Evolutionary conservation across 2,329 filamentous ascomycete species (phyloP).

Genomic region (Chaetothyriales sp.): DNA sequence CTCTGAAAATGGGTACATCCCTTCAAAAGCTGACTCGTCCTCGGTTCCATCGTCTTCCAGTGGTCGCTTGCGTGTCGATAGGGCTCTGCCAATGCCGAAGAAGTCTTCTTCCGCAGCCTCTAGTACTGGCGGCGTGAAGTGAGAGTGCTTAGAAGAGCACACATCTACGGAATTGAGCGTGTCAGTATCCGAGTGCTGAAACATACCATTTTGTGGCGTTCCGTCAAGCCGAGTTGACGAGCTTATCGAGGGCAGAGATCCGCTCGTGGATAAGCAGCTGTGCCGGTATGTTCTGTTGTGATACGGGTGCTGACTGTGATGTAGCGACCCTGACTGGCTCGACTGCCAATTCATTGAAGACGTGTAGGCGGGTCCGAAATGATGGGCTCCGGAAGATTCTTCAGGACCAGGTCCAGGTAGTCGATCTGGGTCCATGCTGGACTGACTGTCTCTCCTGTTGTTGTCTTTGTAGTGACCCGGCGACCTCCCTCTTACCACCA

Average conservation of each 20-base stretch:
- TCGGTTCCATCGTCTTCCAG: conserved; percentile 12
- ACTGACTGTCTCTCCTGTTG: conserved; percentile 51
- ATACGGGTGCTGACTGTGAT: not conserved
- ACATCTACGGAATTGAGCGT: conserved; percentile 10
- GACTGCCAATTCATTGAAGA: conserved; percentile 7
- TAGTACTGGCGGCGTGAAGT: conserved; percentile 10
- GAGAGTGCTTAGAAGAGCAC: conserved; percentile 9
- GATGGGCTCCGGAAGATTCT: conserved; percentile 7
- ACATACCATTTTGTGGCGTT: conserved; percentile 8
- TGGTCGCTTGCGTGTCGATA: conserved; percentile 7
- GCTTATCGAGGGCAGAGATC: conserved; percentile 8
- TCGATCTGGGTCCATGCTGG: conserved; percentile 55
- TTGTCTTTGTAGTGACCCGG: conserved; percentile 62
- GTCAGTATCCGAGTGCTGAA: conserved; percentile 6
- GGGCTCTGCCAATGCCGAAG: conserved; percentile 4
- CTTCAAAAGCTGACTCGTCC: conserved; percentile 6
- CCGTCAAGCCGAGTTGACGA: conserved; percentile 7
- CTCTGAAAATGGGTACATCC: conserved; percentile 8
- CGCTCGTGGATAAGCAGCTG: not conserved
- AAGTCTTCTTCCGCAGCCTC: conserved; percentile 11
- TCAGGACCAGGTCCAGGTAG: conserved; percentile 37
- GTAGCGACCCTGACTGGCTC: not conserved
- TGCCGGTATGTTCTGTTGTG: not conserved
- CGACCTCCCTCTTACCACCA: conserved; percentile 74
- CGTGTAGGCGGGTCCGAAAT: not conserved